phyloP scores from a whole-genome alignment of 306 rosid genomes.

The Canavalia gladiata region DNA sequence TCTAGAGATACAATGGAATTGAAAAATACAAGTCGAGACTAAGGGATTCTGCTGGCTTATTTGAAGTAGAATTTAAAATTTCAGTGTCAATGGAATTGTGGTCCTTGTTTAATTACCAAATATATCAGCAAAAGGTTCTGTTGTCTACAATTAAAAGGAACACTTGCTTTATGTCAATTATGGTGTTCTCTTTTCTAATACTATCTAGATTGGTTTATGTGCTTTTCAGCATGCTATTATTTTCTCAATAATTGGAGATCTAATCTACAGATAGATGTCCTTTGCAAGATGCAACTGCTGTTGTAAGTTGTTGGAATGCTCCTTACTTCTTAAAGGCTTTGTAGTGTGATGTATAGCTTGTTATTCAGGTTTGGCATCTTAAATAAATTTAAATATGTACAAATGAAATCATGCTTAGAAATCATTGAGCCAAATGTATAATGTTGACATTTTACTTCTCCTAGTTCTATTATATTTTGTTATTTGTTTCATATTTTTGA shows the following conservation, averaged over 20 bases:
- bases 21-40: not conserved
- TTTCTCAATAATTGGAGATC: not conserved
- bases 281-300: constrained; percentile 21
- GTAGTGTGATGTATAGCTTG: too few species aligned
- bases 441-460: too few species aligned
- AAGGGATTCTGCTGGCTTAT: not conserved
- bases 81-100: not conserved
- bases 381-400: too few species aligned
- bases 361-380: too few species aligned
- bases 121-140: not conserved
- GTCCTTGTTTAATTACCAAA: too few species aligned
- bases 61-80: not conserved
- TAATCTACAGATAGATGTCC: not conserved
- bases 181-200: not conserved
- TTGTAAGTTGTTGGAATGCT: not conserved
- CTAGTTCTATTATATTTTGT: too few species aligned
- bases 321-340: not conserved
- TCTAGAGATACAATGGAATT: not conserved
- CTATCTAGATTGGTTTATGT: not conserved
- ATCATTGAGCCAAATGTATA: not conserved
- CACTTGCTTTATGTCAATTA: constrained; percentile 4
- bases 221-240: not conserved
- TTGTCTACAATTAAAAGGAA: not conserved
- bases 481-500: not conserved
- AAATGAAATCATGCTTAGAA: not conserved